phyloP scores from a whole-genome alignment of 768 basidiomycete species.

The Leccinum obscurum region DNA sequence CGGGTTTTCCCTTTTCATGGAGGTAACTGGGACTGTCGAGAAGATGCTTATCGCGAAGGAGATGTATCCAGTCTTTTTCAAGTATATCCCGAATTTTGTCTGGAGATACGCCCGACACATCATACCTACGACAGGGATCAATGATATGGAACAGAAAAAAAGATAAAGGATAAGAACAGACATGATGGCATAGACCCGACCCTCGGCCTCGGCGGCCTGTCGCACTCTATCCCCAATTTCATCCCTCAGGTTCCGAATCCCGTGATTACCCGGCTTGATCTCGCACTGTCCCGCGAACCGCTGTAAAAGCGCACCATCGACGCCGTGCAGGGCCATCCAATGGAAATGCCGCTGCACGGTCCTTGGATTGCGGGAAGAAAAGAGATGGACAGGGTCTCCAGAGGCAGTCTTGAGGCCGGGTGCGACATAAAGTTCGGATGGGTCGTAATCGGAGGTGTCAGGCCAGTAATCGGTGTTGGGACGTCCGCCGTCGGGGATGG shows the following conservation, averaged over 20 bases:
- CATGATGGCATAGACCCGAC: slow-evolving; percentile 85
- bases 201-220: slow-evolving; percentile 78
- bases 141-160: not conserved
- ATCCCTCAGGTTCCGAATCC: slow-evolving; percentile 63
- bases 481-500: slow-evolving; percentile 65
- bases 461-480: slow-evolving; percentile 82
- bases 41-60: slow-evolving; percentile 58
- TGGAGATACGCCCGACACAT: slow-evolving; percentile 74
- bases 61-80: slow-evolving; percentile 73
- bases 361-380: slow-evolving; percentile 74
- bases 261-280: slow-evolving; percentile 50
- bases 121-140: slow-evolving; percentile 56
- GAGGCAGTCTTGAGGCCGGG: slow-evolving; percentile 60
- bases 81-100: slow-evolving; percentile 67
- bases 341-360: slow-evolving; percentile 60
- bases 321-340: slow-evolving; percentile 82
- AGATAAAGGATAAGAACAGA: slow-evolving; percentile 35
- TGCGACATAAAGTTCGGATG: slow-evolving; percentile 67
- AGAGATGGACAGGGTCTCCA: slow-evolving; percentile 66
- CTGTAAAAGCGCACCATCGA: slow-evolving; percentile 82
- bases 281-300: slow-evolving; percentile 74
- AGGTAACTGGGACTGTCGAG: slow-evolving; percentile 76
- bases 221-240: slow-evolving; percentile 71
- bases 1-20: slow-evolving; percentile 65
- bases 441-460: slow-evolving; percentile 67